Base-by-base conservation (phyloP, 1,284 basidiomycete genomes). In the Austroboletus novae-zelandiae region DNA sequence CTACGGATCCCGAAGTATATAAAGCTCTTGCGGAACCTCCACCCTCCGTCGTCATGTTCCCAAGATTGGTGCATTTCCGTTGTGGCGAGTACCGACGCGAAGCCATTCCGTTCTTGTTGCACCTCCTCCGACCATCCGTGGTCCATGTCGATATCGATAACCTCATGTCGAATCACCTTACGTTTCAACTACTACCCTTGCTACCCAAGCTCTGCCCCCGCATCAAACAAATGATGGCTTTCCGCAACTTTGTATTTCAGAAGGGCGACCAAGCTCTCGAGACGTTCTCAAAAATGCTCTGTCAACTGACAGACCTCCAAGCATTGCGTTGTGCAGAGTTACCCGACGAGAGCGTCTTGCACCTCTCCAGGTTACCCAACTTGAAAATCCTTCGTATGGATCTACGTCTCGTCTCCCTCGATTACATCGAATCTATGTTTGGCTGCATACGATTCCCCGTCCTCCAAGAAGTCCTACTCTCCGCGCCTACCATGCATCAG, bases 141-240 rank as follows among this genome's bases (percentile, higher is more conserved):
- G 53, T 62, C 35, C 55, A 57, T 2, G 62, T 65, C n/a, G 60
- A 66, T 51, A 65, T 66, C 29, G 60, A 66, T 50, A 66, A 65
- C 43, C 41, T 62, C 47, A 61, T 61, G 61, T 47, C 58, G 4
- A 66, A 66, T 20, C 34, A 60, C 29, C 53, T 63, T 11, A 65
- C 62, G 0, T 47, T 46, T 30, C 1, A 0, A 25, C 4, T 65
- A 14, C 47, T 65, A 1, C 64, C 64, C 17, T 23, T 61, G 20
- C 29, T 66, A 3, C 61, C 61, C 9, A 14, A 15, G 3, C 44
- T 27, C 1, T 65, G 62, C 45, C 64, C 62, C 17, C 58, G 51
- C 27, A 54, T 66, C 58, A 62, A 31, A 20, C 62, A 60, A 31
- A 46, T 66, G 39, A 63, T 66, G 60, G 58, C 61, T 8, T 66